Evolutionary conservation across 257 asterid genomes (phyloP).

Genomic region (Craterostigma plantagineum): DNA sequence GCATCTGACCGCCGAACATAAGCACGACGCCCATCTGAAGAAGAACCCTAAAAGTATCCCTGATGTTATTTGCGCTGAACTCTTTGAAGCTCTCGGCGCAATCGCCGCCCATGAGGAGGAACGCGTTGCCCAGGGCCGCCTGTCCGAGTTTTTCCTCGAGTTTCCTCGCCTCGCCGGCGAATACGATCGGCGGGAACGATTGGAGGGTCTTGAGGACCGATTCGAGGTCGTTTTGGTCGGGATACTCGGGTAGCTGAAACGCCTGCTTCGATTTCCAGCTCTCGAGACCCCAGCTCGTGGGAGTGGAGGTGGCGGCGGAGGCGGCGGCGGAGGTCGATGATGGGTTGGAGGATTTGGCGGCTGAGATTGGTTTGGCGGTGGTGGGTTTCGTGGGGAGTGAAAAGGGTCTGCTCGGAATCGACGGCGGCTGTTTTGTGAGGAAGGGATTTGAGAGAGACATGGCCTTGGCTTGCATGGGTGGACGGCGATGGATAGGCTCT

Average conservation of each 20-base stretch:
- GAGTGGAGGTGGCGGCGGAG: conserved; percentile 11
- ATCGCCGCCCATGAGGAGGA: conserved; percentile 68
- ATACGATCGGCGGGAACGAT: conserved; percentile 62
- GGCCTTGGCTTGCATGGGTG: no score
- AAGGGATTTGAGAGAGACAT: no score
- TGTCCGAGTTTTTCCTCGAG: conserved; percentile 57
- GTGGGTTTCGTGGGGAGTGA: conserved; percentile 15
- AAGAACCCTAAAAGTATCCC: conserved; percentile 67
- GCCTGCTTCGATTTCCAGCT: conserved; percentile 67
- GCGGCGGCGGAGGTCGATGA: conserved; percentile 12
- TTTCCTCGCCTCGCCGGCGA: conserved; percentile 70
- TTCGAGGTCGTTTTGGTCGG: conserved; percentile 25
- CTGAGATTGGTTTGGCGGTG: conserved; percentile 27
- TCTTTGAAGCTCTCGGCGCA: conserved; percentile 86
- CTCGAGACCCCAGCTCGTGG: conserved; percentile 33
- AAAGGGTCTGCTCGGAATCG: conserved; percentile 4
- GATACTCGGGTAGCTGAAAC: conserved; percentile 50
- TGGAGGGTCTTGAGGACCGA: conserved; percentile 46
- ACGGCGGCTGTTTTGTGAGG: conserved; percentile 3
- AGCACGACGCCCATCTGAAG: conserved; percentile 83
- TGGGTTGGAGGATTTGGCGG: conserved; percentile 26
- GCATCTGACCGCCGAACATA: conserved; percentile 86
- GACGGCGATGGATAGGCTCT: no score
- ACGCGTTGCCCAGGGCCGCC: conserved; percentile 66
- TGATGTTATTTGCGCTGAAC: conserved; percentile 57